These are phyloP conservation scores for Seiridium unicorne DNA, from an alignment of 2,329 filamentous ascomycete species.

Conservation along the genomic window DNA sequence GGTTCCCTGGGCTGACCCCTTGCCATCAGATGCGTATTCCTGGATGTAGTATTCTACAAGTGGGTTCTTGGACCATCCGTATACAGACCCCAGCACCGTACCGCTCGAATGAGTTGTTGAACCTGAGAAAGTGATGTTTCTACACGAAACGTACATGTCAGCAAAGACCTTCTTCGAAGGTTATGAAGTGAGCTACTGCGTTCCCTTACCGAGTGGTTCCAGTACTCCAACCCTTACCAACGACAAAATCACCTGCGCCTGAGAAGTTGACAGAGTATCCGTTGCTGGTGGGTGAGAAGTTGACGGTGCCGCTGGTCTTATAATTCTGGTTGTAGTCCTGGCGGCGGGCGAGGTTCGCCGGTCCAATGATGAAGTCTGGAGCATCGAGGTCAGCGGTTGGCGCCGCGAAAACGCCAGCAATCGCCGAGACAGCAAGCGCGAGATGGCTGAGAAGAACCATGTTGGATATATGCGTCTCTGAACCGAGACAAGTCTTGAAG, in stretches of 20 bases:
- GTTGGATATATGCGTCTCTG: not conserved
- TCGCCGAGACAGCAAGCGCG: slow-evolving; percentile 19
- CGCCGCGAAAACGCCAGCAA: slow-evolving; percentile 19
- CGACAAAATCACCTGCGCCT: slow-evolving; percentile 51
- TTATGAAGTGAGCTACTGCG: not conserved
- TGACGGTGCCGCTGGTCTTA: slow-evolving; percentile 33
- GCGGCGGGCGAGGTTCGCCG: slow-evolving; percentile 22
- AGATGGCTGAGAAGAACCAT: slow-evolving; percentile 23
- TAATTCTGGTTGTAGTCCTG: slow-evolving; percentile 42
- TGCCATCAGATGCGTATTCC: slow-evolving; percentile 28
- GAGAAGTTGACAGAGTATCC: slow-evolving; percentile 43
- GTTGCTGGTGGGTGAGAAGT: slow-evolving; percentile 22
- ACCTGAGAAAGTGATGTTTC: slow-evolving; percentile 28
- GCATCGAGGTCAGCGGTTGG: slow-evolving; percentile 17
- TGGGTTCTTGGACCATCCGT: slow-evolving; percentile 36
- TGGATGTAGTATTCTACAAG: slow-evolving; percentile 38
- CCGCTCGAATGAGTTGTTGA: slow-evolving; percentile 18
- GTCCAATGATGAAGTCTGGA: slow-evolving; percentile 25
- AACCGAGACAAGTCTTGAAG: too few relatives aligned
- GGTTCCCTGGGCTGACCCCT: slow-evolving; percentile 26
- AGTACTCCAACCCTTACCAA: slow-evolving; percentile 58
- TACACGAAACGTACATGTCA: slow-evolving; percentile 5
- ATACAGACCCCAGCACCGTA: slow-evolving; percentile 32
- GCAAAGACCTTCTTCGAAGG: not conserved
- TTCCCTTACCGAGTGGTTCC: slow-evolving; percentile 44